Evolutionary conservation across 495 filamentous ascomycete genomes (phyloP).

Genomic region (Neurospora sp.): DNA sequence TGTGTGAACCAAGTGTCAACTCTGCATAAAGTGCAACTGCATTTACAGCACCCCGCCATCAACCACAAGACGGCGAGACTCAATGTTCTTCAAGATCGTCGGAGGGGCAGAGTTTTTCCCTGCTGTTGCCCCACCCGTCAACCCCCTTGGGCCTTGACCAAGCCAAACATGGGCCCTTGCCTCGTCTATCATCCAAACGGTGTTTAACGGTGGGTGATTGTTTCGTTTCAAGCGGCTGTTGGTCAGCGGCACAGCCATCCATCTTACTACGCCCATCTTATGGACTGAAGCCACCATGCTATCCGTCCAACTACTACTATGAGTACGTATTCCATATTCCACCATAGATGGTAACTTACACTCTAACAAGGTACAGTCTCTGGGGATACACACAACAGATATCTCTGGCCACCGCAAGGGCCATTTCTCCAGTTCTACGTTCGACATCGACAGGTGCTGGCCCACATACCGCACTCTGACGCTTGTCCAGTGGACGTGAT

Average conservation of each 20-base stretch:
- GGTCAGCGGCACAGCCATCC: slow-evolving; percentile 16
- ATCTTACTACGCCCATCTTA: background rate
- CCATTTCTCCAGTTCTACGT: background rate
- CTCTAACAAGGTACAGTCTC: background rate
- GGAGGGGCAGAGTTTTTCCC: background rate
- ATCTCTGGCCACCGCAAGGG: background rate
- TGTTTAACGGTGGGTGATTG: background rate
- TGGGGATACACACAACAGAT: background rate
- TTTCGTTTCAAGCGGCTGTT: slow-evolving; percentile 11
- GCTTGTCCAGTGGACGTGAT: background rate
- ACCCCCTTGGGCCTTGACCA: background rate
- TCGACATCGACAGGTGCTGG: background rate
- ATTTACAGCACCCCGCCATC: background rate
- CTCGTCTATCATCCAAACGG: background rate
- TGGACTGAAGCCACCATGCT: background rate
- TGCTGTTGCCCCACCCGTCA: background rate
- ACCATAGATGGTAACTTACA: background rate
- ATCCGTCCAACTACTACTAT: background rate
- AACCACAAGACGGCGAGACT: background rate
- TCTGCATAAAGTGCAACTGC: background rate
- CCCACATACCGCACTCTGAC: background rate
- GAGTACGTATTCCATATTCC: background rate
- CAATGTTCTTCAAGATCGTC: background rate
- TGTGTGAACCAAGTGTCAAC: background rate
- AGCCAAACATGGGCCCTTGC: background rate